phyloP scores from a whole-genome alignment of 176 grass and related monocot genomes.

The Triticum monococcum region DNA sequence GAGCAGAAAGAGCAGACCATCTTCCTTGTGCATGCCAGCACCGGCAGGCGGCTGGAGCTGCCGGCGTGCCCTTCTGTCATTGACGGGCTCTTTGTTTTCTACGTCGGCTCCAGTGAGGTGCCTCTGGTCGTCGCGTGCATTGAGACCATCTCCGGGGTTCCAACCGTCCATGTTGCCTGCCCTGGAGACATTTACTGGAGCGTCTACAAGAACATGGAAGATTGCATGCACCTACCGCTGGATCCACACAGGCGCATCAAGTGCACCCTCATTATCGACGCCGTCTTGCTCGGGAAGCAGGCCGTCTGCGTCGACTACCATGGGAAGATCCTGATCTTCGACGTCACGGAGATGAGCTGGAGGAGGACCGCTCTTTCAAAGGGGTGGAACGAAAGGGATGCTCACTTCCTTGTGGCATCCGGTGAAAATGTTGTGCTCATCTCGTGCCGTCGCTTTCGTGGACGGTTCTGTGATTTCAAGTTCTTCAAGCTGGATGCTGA shows the following conservation, averaged over 20 bases:
- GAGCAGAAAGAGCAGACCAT: background rate
- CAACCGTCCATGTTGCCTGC: background rate
- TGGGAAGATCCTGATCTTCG: background rate
- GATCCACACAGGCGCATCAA: background rate
- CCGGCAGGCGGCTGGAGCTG: background rate
- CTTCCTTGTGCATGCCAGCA: slow-evolving; percentile 1
- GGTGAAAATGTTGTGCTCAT: background rate
- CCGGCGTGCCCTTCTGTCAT: background rate
- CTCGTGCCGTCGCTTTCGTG: background rate
- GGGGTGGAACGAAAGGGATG: background rate
- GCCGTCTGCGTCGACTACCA: background rate
- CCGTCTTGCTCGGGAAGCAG: background rate
- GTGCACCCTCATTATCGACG: background rate
- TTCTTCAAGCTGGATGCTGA: background rate
- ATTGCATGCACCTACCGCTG: background rate
- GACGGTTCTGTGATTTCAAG: background rate
- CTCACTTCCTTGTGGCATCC: background rate
- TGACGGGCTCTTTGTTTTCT: background rate
- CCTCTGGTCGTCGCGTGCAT: background rate
- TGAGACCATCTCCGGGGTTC: background rate
- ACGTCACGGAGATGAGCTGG: background rate
- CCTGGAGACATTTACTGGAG: background rate
- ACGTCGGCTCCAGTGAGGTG: background rate
- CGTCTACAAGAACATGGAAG: background rate
- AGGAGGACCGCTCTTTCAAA: background rate